Evolutionary conservation across 2,329 filamentous ascomycete genomes (phyloP).

Genomic region (Botrytis hyacinthi): DNA sequence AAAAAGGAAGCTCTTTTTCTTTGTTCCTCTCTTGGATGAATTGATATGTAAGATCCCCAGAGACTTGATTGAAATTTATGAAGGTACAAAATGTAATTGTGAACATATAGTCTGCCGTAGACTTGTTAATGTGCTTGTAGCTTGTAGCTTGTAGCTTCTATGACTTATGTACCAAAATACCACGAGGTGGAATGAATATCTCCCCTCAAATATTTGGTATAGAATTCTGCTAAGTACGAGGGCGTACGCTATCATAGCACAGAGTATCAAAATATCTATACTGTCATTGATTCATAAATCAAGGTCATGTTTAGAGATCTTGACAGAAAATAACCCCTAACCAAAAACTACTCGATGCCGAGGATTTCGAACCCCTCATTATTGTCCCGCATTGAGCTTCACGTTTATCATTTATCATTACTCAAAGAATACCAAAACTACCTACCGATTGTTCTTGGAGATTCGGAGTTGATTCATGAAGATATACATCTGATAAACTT

Average conservation of each 20-base stretch:
- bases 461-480: neutral
- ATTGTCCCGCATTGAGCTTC: conserved; percentile 10
- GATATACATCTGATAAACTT: neutral
- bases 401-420: neutral
- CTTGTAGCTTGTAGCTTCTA: neutral
- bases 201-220: neutral
- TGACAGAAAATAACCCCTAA: neutral
- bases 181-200: neutral
- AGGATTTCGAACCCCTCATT: conserved; percentile 16
- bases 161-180: neutral
- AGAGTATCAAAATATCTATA: neutral
- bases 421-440: neutral
- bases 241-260: neutral
- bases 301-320: neutral
- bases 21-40: neutral
- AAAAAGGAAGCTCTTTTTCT: neutral
- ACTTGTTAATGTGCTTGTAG: neutral
- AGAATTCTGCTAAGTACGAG: too few relatives aligned
- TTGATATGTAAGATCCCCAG: neutral
- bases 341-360: neutral
- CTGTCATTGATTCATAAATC: neutral
- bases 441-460: neutral
- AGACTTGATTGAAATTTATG: neutral
- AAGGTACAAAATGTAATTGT: neutral
- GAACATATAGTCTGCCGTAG: neutral